phyloP scores from a whole-genome alignment of 1,284 basidiomycete genomes.

The Ustilago cynodontis region DNA sequence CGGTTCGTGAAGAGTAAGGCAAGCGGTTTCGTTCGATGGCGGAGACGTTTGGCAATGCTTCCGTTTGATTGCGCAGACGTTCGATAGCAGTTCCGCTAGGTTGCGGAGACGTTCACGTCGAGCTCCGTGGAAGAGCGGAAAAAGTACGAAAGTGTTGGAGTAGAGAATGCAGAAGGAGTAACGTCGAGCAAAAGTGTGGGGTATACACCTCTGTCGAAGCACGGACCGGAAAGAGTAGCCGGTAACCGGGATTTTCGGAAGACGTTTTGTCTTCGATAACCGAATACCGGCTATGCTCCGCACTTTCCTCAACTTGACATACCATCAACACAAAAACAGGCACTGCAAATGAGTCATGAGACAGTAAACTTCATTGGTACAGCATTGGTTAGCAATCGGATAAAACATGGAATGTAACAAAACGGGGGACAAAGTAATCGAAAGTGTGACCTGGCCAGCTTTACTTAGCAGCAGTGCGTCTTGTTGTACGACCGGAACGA shows the following conservation, averaged over 20 bases:
- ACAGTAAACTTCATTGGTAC: background rate
- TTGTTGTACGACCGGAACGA: slow-evolving; percentile 20
- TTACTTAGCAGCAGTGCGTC: slow-evolving; percentile 30
- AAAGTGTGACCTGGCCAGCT: background rate
- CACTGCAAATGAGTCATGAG: background rate
- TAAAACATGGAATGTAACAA: background rate
- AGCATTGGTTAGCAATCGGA: background rate
- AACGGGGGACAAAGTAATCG: background rate
- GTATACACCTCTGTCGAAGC: background rate
- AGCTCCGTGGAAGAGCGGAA: too few relatives aligned
- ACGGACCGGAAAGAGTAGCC: slow-evolving; percentile 3
- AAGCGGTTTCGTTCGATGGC: background rate
- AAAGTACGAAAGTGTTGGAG: background rate
- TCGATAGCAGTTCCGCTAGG: too few relatives aligned
- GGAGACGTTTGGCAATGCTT: background rate
- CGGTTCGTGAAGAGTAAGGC: too few relatives aligned
- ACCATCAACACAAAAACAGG: background rate
- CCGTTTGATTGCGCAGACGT: background rate
- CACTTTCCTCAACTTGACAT: background rate
- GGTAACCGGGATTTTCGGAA: background rate
- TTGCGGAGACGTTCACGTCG: too few relatives aligned
- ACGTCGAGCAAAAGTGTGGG: background rate
- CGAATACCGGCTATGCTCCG: background rate
- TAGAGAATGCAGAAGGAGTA: background rate
- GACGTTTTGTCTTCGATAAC: background rate